Evolutionary conservation across 139 green algal species (phyloP), one percentile per base, ranked within the genome.

Genomic region (Chlamydomonas schloesseri): DNA sequence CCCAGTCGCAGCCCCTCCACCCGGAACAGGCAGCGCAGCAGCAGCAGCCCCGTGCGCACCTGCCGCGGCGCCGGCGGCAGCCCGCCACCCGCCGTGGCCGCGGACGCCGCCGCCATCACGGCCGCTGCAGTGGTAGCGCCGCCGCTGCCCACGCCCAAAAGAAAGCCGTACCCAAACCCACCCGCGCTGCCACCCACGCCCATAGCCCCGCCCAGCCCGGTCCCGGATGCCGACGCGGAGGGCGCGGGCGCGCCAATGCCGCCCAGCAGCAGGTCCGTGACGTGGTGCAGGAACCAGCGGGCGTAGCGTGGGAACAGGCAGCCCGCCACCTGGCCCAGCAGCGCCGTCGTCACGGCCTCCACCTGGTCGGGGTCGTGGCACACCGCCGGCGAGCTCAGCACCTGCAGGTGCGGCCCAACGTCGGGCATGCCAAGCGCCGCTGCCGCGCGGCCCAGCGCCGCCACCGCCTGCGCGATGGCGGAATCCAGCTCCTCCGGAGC

Each of bases 391-490:
- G 33, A 84, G 10, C 60, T 36, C 50, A 94, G 73, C 55, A 71
- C 47, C 11, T 29, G 26, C 50, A 95, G 77, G 14, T 87, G 71
- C 29, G 75, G 46, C 1, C 87, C 84, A 24, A 95, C 68, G 17
- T 92, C 71, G 0, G 33, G n/a, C 88, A 93, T 89, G 26, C 87
- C 88, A 70, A 93, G 34, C 21, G 85, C 88, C 4, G 69, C 72
- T 71, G 87, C 92, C 34, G 90, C 93, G 0, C 55, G 42, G 15
- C 85, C 86, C 72, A 90, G 71, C 71, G 81, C 75, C 37, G 75
- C 69, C 58, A 87, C 67, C n/a, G 74, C 28, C 81, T 42, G 11
- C 57, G 28, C 34, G 17, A 78, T 31, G 26, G 53, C 81, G 9
- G 60, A 65, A 6, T 24, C 11, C 55, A 91, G 83, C 83, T 81